Evolutionary conservation across 257 asterid species (phyloP).

Genomic region (Solanum pennellii): DNA sequence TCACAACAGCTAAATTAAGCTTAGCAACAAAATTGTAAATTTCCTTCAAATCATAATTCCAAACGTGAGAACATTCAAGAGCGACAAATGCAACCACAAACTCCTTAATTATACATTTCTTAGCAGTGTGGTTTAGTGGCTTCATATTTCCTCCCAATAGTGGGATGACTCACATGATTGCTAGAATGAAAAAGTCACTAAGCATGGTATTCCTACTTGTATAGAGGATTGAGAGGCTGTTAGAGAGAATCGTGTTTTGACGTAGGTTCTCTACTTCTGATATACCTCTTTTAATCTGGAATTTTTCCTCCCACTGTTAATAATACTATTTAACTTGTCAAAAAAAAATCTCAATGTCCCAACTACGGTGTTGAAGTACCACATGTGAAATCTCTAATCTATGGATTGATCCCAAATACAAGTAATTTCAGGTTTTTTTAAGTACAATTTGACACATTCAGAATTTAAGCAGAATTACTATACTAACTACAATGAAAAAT

Average conservation of each 20-base stretch:
- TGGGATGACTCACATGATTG: neutral
- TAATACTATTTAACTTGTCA: neutral
- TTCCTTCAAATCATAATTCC: neutral
- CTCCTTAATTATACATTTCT: neutral
- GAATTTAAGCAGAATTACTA: neutral
- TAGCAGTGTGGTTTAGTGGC: neutral
- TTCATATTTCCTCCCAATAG: neutral
- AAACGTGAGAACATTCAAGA: neutral
- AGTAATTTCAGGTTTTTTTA: neutral
- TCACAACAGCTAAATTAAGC: neutral
- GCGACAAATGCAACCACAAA: neutral
- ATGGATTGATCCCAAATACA: neutral
- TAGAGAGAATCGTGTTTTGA: neutral
- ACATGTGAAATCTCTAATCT: neutral
- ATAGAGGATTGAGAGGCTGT: neutral
- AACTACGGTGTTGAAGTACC: neutral
- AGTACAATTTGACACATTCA: neutral
- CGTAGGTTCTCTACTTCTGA: neutral
- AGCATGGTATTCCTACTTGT: neutral
- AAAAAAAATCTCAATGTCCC: neutral
- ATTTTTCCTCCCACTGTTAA: neutral
- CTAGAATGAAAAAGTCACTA: neutral
- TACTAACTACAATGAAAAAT: neutral
- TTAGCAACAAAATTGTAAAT: neutral
- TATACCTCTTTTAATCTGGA: neutral